Conservation (phyloP, 257 asterid species). For the Haberlea rhodopensis region DNA sequence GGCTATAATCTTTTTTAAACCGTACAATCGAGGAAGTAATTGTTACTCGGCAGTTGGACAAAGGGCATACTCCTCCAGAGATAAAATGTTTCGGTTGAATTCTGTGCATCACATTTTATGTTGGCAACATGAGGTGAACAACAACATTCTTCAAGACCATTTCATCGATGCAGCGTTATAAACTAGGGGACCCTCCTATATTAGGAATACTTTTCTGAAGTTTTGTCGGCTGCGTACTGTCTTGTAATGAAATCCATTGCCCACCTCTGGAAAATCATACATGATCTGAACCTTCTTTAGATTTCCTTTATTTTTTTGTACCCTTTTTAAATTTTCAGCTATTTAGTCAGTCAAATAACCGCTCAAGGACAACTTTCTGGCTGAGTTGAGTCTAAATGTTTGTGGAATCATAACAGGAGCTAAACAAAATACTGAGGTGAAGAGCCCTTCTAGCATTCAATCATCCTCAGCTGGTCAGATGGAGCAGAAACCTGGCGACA, state of each 20-base stretch:
- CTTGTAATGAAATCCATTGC: background rate
- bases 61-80: background rate
- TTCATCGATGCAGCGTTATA: background rate
- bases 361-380: too few relatives aligned
- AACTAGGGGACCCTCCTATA: background rate
- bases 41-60: too few relatives aligned
- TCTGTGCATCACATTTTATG: background rate
- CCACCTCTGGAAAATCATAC: background rate
- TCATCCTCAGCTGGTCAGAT: slow-evolving; percentile 15
- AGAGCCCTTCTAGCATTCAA: slow-evolving; percentile 26
- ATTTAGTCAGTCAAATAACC: too few relatives aligned
- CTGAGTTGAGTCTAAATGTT: background rate
- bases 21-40: background rate
- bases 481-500: slow-evolving; percentile 14
- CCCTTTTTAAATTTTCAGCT: background rate
- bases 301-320: too few relatives aligned
- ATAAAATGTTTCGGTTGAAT: background rate
- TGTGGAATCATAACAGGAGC: slow-evolving; percentile 23
- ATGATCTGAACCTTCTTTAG: background rate
- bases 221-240: background rate
- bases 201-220: background rate
- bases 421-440: slow-evolving; percentile 21
- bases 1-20: background rate
- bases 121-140: background rate
- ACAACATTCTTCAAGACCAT: background rate